phyloP scores from a whole-genome alignment of 1,139 yeast genomes.

The Arxiozyma heterogenica region DNA sequence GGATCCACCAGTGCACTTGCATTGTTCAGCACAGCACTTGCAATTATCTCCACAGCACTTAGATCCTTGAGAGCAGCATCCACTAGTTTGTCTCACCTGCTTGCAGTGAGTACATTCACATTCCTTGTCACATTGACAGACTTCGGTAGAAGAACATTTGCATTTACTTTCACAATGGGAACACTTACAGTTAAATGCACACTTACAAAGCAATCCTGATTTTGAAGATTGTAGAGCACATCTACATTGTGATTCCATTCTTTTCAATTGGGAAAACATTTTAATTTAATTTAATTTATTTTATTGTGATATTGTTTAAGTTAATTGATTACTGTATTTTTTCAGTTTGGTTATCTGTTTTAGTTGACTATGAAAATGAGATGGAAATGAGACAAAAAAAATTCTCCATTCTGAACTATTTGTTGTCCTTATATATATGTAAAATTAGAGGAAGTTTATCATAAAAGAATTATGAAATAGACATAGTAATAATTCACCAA shows the following conservation, averaged over 20 bases:
- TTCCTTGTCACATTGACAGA: neutral
- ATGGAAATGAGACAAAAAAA: too few species aligned
- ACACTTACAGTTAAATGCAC: neutral
- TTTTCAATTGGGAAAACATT: constrained; percentile 5
- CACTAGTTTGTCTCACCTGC: too few species aligned
- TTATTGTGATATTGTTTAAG: too few species aligned
- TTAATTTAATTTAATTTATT: neutral
- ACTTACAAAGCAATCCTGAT: constrained; percentile 1
- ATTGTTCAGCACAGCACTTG: too few species aligned
- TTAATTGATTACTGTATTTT: too few species aligned
- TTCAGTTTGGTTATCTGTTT: neutral
- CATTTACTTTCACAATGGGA: neutral
- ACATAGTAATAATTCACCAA: too few species aligned
- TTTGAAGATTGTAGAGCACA: neutral
- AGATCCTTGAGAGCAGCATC: neutral
- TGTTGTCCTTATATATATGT: neutral
- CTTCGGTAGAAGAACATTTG: neutral
- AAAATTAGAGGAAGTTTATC: too few species aligned
- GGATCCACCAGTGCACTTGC: too few species aligned
- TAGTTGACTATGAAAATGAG: neutral
- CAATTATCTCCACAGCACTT: too few species aligned
- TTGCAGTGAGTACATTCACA: too few species aligned
- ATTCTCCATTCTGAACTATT: neutral
- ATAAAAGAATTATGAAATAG: too few species aligned
- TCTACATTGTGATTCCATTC: constrained; percentile 3